These are phyloP conservation scores for Amphicarpaea edgeworthii DNA, from an alignment of 306 rosid genomes.

Conservation along the genomic window DNA sequence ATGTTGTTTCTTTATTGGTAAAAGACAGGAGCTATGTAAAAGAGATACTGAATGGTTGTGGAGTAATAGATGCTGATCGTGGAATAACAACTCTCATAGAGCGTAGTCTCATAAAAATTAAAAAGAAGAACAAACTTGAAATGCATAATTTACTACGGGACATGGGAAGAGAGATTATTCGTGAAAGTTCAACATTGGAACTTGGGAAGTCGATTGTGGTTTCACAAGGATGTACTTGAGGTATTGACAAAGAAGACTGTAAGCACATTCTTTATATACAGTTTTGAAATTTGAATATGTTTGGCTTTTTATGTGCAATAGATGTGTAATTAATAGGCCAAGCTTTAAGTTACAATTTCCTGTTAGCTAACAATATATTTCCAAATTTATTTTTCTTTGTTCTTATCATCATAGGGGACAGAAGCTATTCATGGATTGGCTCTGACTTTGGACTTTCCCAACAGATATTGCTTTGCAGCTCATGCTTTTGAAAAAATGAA, in stretches of 20 bases:
- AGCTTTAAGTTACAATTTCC: not conserved
- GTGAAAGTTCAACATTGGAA: not conserved
- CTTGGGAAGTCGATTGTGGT: slow-evolving; percentile 26
- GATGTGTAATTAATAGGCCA: not conserved
- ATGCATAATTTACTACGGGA: slow-evolving; percentile 33
- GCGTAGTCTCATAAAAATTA: slow-evolving; percentile 35
- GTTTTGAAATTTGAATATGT: not conserved
- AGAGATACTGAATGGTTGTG: slow-evolving; percentile 34
- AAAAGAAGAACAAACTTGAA: slow-evolving; percentile 6
- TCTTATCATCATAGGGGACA: slow-evolving; percentile 12
- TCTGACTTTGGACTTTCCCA: not conserved
- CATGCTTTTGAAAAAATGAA: slow-evolving; percentile 48
- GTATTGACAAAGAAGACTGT: slow-evolving; percentile 10
- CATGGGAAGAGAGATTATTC: slow-evolving; percentile 49
- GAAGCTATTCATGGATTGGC: slow-evolving; percentile 12
- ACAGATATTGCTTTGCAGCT: not conserved
- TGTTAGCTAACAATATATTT: not conserved
- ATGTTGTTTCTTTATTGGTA: slow-evolving; percentile 49
- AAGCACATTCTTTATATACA: not conserved
- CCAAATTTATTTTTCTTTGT: not conserved
- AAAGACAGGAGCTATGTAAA: slow-evolving; percentile 21
- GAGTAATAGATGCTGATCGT: slow-evolving; percentile 22
- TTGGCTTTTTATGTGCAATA: not conserved
- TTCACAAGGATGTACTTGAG: not conserved
- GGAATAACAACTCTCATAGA: slow-evolving; percentile 38